phyloP scores from a whole-genome alignment of 306 rosid genomes.

The Quercus cerris region DNA sequence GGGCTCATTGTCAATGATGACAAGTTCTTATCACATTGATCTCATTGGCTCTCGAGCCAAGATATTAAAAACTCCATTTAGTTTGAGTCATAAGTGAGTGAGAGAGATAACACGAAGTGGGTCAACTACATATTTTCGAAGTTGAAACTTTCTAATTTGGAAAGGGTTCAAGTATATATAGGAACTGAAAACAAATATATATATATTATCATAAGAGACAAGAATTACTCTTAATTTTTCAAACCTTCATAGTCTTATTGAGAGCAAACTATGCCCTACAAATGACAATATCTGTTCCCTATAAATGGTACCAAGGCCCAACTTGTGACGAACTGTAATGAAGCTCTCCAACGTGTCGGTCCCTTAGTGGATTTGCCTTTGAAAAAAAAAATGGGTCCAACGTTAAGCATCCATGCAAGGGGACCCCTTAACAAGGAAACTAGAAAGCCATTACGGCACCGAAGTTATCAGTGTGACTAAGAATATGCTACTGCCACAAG shows the following conservation, averaged over 20 bases:
- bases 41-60: background rate
- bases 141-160: conserved; percentile 13
- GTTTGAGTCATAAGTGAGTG: background rate
- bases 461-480: background rate
- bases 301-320: conserved; percentile 26
- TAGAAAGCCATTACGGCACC: conserved; percentile 52
- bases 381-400: conserved; percentile 44
- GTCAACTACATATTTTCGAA: background rate
- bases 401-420: conserved; percentile 28
- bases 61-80: background rate
- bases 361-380: conserved; percentile 17
- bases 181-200: conserved; percentile 1
- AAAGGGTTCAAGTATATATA: conserved; percentile 14
- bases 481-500: conserved; percentile 28
- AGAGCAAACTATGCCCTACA: conserved; percentile 25
- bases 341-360: conserved; percentile 24
- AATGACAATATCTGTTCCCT: conserved; percentile 42
- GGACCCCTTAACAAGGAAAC: conserved; percentile 27
- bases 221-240: conserved; percentile 3
- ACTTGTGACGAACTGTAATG: conserved; percentile 4
- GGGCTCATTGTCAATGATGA: conserved; percentile 22
- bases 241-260: conserved; percentile 10
- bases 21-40: conserved; percentile 11
- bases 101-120: conserved; percentile 1
- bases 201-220: conserved; percentile 6